A percentile compares a stretch with the other conserved stretches of the same genome.
Conservation (phyloP, 352 stramenopile species). For the Aphanomyces euteiches region DNA sequence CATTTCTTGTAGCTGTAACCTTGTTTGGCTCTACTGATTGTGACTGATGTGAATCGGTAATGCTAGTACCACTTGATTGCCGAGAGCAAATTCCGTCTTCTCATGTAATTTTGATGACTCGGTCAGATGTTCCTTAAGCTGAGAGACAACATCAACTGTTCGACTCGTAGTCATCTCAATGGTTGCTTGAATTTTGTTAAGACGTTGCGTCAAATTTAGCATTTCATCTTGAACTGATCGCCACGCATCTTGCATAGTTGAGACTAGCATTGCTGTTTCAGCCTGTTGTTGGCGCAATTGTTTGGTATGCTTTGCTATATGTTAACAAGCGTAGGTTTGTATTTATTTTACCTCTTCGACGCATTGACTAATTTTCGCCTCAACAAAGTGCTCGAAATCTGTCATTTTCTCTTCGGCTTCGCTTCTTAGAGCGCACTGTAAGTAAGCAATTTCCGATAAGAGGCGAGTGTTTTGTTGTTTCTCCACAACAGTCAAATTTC, state of each 20-base stretch:
- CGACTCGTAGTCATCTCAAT: conserved; percentile 17
- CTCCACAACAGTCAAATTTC: conserved; percentile 26
- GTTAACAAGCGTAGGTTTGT: not conserved
- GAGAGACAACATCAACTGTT: not conserved
- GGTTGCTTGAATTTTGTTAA: conserved; percentile 16
- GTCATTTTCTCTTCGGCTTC: conserved; percentile 30
- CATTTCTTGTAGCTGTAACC: conserved; percentile 23
- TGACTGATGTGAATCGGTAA: not conserved
- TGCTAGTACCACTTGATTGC: conserved; percentile 18
- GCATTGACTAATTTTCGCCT: conserved; percentile 15
- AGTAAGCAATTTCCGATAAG: conserved; percentile 27
- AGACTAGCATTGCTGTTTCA: conserved; percentile 7
- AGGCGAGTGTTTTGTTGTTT: conserved; percentile 26
- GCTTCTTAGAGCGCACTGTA: conserved; percentile 23
- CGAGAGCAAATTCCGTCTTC: conserved; percentile 9
- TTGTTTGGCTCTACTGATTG: conserved; percentile 13
- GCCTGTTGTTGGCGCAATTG: not conserved
- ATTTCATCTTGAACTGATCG: not conserved
- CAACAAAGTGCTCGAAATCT: conserved; percentile 25
- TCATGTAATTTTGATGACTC: conserved; percentile 4
- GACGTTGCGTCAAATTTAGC: not conserved
- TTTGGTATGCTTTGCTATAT: conserved; percentile 11
- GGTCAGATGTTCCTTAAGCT: not conserved
- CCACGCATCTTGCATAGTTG: not conserved
- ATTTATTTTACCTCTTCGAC: conserved; percentile 18